Evolutionary conservation across 2,329 filamentous ascomycete genomes (phyloP), one percentile per base, ranked within the genome.

Genomic region (Dissoconium aciculare): DNA sequence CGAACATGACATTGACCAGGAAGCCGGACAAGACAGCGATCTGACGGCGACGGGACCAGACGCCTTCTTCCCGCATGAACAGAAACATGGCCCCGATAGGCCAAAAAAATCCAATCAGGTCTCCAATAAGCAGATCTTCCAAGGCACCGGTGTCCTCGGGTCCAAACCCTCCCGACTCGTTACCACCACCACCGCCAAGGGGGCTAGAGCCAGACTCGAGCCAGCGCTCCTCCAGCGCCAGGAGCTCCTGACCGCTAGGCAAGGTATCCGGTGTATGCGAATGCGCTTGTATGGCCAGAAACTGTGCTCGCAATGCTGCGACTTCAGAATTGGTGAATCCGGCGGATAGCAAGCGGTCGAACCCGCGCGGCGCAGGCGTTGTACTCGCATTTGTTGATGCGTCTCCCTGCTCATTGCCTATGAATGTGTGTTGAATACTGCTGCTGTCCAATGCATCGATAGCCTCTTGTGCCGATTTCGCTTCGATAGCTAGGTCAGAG

Each of bases 91-190:
- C 84, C 0, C 82, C 87, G 6, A 95, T 56, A 3, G 89, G 89
- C 72, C 87, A 95, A 53, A 98, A 79, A 62, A 95, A 98, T 0
- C 89, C 89, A 47, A 89, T 80, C 36, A 91, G 62, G 54, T 89
- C 82, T 4, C 85, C 89, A 58, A 77, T 80, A 35, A 95, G 65
- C 61, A 94, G 71, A 47, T 91, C 77, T 49, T 95, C 87, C 26
- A 93, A 60, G 8, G 79, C 67, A 0, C 70, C 74, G 0, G 68
- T 71, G 27, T 65, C 63, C 27, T 65, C 58, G 33, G 69, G 62
- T 15, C 63, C 65, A 21, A 66, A 64, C 3, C 64, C 62, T 13
- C 53, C 53, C 27, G 55, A 50, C 19, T n/a, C 19, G 19, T n/a
- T n/a, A 4, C 54, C 53, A 15, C 48, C 50, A 8, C 47, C 51